These are phyloP conservation scores for Alternaria sp. DNA, from an alignment of 2,329 filamentous ascomycete genomes.

Conservation along the genomic window DNA sequence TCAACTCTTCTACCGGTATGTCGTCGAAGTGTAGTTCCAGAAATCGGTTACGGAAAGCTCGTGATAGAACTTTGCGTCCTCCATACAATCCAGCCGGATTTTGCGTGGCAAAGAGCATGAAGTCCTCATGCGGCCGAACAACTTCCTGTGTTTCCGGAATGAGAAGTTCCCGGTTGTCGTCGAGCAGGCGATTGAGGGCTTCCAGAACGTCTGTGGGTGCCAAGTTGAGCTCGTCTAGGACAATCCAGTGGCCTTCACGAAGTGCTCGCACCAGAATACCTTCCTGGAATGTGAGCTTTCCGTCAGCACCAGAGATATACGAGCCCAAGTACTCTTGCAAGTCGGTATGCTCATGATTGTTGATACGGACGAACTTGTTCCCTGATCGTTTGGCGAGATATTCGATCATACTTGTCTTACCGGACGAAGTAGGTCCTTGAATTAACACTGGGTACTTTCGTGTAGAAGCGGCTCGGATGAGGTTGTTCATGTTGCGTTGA, in stretches of 20 bases:
- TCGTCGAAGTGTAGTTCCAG: conserved; percentile 98
- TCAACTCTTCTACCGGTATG: conserved; percentile 92
- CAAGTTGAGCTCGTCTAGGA: conserved; percentile 95
- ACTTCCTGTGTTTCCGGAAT: conserved; percentile 97
- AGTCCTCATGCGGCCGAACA: conserved; percentile 89
- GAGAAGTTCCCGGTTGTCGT: conserved; percentile 94
- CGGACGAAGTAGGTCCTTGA: conserved; percentile 94
- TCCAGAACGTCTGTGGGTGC: conserved; percentile 97
- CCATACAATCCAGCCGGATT: conserved; percentile 96
- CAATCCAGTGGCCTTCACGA: conserved; percentile 94
- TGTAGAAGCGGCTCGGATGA: conserved; percentile 93
- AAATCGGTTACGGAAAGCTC: conserved; percentile 96
- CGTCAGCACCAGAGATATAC: conserved; percentile 86
- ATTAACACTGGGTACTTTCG: conserved; percentile 91
- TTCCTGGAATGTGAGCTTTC: conserved; percentile 89
- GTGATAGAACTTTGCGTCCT: conserved; percentile 88
- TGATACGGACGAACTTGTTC: conserved; percentile 97
- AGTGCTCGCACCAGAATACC: conserved; percentile 92
- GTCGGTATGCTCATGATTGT: conserved; percentile 99
- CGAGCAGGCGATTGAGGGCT: conserved; percentile 90
- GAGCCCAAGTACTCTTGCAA: conserved; percentile 97
- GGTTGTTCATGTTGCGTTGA: conserved; percentile 90
- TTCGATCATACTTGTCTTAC: conserved; percentile 99
- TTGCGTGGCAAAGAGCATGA: conserved; percentile 98
- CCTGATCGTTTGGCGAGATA: conserved; percentile 96